Base-by-base conservation (phyloP, 2,329 filamentous ascomycete genomes). In the Bipolaris victoriae region DNA sequence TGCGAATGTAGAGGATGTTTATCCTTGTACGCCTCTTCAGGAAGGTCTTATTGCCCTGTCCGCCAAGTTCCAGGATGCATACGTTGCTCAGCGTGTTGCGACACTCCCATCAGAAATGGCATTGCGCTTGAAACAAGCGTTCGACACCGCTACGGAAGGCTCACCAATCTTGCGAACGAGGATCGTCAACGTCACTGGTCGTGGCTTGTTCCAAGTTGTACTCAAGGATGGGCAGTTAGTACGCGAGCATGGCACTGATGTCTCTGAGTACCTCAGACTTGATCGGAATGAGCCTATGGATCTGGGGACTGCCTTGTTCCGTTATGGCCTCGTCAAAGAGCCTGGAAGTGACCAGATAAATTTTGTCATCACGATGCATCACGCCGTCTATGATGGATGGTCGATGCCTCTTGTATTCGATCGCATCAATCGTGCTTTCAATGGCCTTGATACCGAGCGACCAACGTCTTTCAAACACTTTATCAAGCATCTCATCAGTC, bases 301-400 rank as follows among this genome's bases (percentile, higher is more conserved):
- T n/a, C 72, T 79, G 6, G 79, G 79, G 2, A 66, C 70, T 22
- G 65, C 67, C 7, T 65, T 81, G 0, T 73, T 76, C 49, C 71
- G 76, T 13, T 78, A 75, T 47, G 77, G 72, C 10, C 62, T 80
- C 7, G 60, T 78, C 5, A 68, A 61, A 15, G 55, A 70, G 24
- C 37, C 50, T 5, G 62, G 47, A 20, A 64, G 44, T 22, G 66
- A 65, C 18, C 69, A 68, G 22, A 63, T 63, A 2, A 77, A 81
- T 60, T 79, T 84, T 16, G 75, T 82, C 3, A 81, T 81, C 73
- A 80, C 80, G 0, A 77, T 82, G 49, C 82, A 84, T 55, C 82
- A 84, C 51, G 80, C 80, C 5, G 70, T 84, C 1, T 84, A 84
- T 58, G 82, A 84, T 67, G 82, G 82, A 9, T 78, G 76, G 75